phyloP scores from a whole-genome alignment of 768 basidiomycete species.

The Russula sp. region DNA sequence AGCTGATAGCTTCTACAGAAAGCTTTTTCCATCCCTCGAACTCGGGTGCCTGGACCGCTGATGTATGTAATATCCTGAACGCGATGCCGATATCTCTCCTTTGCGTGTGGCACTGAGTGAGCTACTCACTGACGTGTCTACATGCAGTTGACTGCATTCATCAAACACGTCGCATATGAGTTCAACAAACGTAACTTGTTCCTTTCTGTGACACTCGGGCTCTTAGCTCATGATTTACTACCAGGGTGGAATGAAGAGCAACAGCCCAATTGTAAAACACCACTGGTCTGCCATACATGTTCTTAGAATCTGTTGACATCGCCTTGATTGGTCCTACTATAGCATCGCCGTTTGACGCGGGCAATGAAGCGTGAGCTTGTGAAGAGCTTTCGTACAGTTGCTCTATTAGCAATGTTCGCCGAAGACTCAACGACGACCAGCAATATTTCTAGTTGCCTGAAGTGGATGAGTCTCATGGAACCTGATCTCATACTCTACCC shows the following conservation, averaged over 20 bases:
- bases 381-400: conserved; percentile 75
- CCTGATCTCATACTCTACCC: conserved; percentile 82
- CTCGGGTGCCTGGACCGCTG: conserved; percentile 77
- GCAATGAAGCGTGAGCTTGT: conserved; percentile 83
- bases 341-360: conserved; percentile 74
- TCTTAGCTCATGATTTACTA: conserved; percentile 11
- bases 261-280: conserved; percentile 75
- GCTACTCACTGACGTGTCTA: conserved; percentile 18
- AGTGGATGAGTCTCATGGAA: conserved; percentile 80
- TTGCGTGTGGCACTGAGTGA: conserved; percentile 11
- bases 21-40: conserved; percentile 91
- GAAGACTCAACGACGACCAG: conserved; percentile 70
- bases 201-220: background rate
- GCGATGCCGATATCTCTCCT: background rate
- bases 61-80: conserved; percentile 46
- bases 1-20: conserved; percentile 82
- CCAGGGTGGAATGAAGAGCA: conserved; percentile 79
- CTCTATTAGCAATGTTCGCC: conserved; percentile 87
- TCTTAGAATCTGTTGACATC: background rate
- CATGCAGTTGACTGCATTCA: conserved; percentile 71
- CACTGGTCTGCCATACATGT: conserved; percentile 42
- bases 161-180: conserved; percentile 78
- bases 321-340: conserved; percentile 13
- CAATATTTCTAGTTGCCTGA: conserved; percentile 76
- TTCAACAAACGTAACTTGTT: conserved; percentile 67